Percentiles rank a stretch among this genome's conserved stretches.
These are phyloP conservation scores for Stagonosporopsis vannaccii DNA, from an alignment of 2,329 filamentous ascomycete genomes.

Conservation along the genomic window DNA sequence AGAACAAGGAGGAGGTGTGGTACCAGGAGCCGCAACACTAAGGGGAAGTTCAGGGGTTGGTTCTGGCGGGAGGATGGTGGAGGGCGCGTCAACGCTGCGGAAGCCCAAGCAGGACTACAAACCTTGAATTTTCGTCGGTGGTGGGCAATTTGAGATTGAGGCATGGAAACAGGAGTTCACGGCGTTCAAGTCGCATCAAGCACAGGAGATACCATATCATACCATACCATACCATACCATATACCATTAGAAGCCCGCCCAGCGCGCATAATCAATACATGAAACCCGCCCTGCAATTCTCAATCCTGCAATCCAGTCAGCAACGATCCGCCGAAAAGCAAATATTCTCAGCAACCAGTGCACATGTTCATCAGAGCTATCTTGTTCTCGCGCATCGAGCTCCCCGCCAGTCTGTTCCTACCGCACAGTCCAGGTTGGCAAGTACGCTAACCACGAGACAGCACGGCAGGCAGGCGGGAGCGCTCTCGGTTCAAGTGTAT, in stretches of 20 bases:
- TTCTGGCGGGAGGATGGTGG: too few species aligned
- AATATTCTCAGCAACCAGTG: not conserved
- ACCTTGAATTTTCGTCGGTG: too few species aligned
- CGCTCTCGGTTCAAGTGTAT: constrained; percentile 22
- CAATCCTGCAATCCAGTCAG: not conserved
- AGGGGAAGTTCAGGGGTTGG: not conserved
- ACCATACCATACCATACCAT: too few species aligned
- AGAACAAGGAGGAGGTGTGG: constrained; percentile 14
- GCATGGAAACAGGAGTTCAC: not conserved
- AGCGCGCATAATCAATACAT: not conserved
- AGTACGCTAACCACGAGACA: constrained; percentile 11
- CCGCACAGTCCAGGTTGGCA: constrained; percentile 8
- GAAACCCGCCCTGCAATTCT: not conserved
- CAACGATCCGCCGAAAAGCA: not conserved
- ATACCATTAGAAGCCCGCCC: too few species aligned
- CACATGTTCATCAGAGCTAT: constrained; percentile 20
- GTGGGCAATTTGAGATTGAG: not conserved
- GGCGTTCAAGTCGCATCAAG: not conserved
- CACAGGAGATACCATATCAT: constrained; percentile 1
- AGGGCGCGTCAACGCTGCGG: too few species aligned
- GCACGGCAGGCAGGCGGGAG: not conserved
- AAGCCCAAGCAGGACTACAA: too few species aligned
- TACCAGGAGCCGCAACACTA: constrained; percentile 20
- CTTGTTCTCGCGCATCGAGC: constrained; percentile 20
- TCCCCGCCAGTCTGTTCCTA: constrained; percentile 5